A percentile compares a stretch with the other conserved stretches of the same genome.
Evolutionary conservation across 1,284 basidiomycete species (phyloP).

Genomic region (Agaricales sp.): DNA sequence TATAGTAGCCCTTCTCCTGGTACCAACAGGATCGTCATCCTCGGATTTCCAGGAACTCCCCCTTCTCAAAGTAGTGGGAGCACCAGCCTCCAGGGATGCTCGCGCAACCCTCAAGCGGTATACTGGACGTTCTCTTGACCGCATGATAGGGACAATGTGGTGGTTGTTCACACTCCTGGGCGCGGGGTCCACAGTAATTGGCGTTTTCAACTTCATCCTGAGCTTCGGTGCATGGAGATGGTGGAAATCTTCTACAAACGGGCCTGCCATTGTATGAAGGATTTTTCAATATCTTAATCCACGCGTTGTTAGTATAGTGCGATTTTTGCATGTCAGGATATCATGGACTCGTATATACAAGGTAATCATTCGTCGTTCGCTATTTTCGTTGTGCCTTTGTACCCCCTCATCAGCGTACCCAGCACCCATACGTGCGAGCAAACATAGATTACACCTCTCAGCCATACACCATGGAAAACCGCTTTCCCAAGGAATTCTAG

Average conservation of each 20-base stretch:
- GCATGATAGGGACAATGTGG: constrained; percentile 68
- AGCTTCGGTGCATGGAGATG: constrained; percentile 48
- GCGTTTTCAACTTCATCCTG: constrained; percentile 58
- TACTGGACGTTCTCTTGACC: constrained; percentile 56
- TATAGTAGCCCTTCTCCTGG: constrained; percentile 48
- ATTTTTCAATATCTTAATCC: no score
- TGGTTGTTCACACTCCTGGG: constrained; percentile 63
- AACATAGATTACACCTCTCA: constrained; percentile 67
- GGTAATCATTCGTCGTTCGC: no score
- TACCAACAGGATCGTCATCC: constrained; percentile 30
- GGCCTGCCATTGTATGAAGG: neutral
- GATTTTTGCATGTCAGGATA: no score
- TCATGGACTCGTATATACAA: no score
- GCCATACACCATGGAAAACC: constrained; percentile 71
- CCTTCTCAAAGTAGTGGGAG: constrained; percentile 37
- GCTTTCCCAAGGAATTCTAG: constrained; percentile 80
- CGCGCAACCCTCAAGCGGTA: constrained; percentile 46
- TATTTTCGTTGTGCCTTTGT: neutral
- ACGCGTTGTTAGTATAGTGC: no score
- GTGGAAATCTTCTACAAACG: constrained; percentile 23
- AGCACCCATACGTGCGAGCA: neutral
- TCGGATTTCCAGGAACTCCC: constrained; percentile 27
- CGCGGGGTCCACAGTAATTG: constrained; percentile 58
- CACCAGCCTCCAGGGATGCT: constrained; percentile 37
- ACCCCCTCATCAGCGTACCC: neutral